phyloP scores from a whole-genome alignment of 2,329 filamentous ascomycete genomes.

The Fusarium torreyae region DNA sequence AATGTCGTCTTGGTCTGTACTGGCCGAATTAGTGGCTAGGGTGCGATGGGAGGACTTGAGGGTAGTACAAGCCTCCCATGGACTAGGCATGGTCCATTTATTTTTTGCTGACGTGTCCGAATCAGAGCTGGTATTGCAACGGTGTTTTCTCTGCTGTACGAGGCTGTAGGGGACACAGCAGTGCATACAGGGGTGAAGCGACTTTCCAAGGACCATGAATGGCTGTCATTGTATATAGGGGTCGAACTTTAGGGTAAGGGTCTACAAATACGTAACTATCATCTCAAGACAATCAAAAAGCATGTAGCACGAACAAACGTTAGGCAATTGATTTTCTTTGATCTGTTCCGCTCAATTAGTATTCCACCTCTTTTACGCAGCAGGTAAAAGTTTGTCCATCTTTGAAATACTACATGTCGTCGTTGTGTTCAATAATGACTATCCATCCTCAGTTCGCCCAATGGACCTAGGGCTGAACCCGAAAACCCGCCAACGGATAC shows the following conservation, averaged over 20 bases:
- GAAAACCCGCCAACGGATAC: background rate
- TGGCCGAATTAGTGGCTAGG: too few species aligned
- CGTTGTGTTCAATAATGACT: too few species aligned
- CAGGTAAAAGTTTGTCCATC: too few species aligned
- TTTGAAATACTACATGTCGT: too few species aligned
- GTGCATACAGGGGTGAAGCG: background rate
- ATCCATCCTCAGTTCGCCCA: background rate
- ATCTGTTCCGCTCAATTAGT: too few species aligned
- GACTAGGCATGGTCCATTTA: background rate
- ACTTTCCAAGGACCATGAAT: constrained; percentile 1
- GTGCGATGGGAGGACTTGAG: rapidly evolving
- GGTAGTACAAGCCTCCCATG: background rate
- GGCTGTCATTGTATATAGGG: background rate
- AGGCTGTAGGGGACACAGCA: background rate
- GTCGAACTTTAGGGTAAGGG: background rate
- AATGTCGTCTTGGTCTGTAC: too few species aligned
- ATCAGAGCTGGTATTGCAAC: background rate
- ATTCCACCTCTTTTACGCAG: too few species aligned
- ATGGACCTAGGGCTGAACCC: background rate
- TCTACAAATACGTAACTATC: background rate
- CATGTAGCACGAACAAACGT: background rate
- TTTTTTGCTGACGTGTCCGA: constrained; percentile 5
- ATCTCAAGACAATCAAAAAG: background rate
- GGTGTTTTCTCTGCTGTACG: background rate
- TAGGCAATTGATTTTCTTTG: background rate